Evolutionary conservation across 768 basidiomycete genomes (phyloP).

Genomic region (Auriscalpium orientale): DNA sequence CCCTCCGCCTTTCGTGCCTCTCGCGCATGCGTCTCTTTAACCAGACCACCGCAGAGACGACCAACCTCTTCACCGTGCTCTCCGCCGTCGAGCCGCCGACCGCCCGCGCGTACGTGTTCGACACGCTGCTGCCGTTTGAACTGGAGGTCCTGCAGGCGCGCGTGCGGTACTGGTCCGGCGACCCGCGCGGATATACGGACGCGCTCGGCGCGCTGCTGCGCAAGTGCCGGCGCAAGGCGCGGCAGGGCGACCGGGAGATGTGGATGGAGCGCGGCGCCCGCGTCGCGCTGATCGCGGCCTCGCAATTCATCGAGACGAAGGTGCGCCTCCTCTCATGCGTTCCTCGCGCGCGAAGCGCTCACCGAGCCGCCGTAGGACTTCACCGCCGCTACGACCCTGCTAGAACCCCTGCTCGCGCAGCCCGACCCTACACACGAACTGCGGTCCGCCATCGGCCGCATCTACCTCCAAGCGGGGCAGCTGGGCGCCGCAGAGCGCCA

Average conservation of each 20-base stretch:
- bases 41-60: constrained; percentile 79
- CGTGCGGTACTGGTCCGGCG: constrained; percentile 75
- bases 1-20: constrained; percentile 70
- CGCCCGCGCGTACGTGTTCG: constrained; percentile 52
- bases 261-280: constrained; percentile 79
- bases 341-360: too few relatives aligned
- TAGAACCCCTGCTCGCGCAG: constrained; percentile 53
- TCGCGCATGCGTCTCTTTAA: constrained; percentile 82
- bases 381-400: constrained; percentile 55
- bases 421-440: constrained; percentile 44
- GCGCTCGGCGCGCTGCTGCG: constrained; percentile 54
- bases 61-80: constrained; percentile 69
- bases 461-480: constrained; percentile 71
- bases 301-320: constrained; percentile 84
- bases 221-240: constrained; percentile 44
- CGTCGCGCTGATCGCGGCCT: constrained; percentile 71
- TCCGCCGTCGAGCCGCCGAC: constrained; percentile 46
- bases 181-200: constrained; percentile 75
- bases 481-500: constrained; percentile 50
- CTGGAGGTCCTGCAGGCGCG: constrained; percentile 64
- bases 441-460: constrained; percentile 61
- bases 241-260: constrained; percentile 34
- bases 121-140: constrained; percentile 48
- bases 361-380: constrained; percentile 32
- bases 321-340: too few relatives aligned